Evolutionary conservation across 2,329 filamentous ascomycete species (phyloP), one percentile per base, ranked within the genome.

Genomic region (Claviceps africana): DNA sequence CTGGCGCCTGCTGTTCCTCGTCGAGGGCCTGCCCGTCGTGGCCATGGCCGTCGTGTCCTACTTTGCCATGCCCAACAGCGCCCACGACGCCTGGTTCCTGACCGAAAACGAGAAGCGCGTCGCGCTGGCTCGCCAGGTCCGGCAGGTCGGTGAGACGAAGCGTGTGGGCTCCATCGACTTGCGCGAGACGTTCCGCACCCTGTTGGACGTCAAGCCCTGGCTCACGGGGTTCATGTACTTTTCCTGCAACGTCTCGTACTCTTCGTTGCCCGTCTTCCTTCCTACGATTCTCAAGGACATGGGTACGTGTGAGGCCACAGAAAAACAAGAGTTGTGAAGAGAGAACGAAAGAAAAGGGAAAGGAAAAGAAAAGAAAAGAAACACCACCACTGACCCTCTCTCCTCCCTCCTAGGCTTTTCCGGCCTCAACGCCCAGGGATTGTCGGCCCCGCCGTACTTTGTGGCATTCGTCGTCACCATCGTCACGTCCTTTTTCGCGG

Each of bases 1-100:
- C 53, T 88, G 85, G 85, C 74, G 81, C 55, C 62, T 83, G 11
- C 61, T 86, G 56, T 81, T 84, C 62, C 67, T 85, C 4, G 76
- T 85, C 6, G 67, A 69, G 48, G 67, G 67, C 2, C 37, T 67
- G 1, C 63, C 66, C 0, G 65, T 67, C 1, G 46, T 67, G 22
- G 10, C 64, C 17, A 55, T 67, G 42, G 65, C 65, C 4, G 49
- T 60, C 4, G 52, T 65, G 17, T 59, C 64, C 1, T 65, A 60
- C 42, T 56, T 52, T 11, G 62, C 54, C 49, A 59, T 67, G 56
- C 64, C 65, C 3, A 51, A 52, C 45, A 48, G 46, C 40, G 46
- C 55, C 4, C 43, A 39, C 30, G 50, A 55, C 1, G 53, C 55
- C 2, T 54, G 51, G 33, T 60, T 57, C 53, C 53, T 61, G 11